A percentile compares a stretch with the other conserved stretches of the same genome.
Conservation (phyloP, 2,329 filamentous ascomycete species). For the Fusarium begoniae region DNA sequence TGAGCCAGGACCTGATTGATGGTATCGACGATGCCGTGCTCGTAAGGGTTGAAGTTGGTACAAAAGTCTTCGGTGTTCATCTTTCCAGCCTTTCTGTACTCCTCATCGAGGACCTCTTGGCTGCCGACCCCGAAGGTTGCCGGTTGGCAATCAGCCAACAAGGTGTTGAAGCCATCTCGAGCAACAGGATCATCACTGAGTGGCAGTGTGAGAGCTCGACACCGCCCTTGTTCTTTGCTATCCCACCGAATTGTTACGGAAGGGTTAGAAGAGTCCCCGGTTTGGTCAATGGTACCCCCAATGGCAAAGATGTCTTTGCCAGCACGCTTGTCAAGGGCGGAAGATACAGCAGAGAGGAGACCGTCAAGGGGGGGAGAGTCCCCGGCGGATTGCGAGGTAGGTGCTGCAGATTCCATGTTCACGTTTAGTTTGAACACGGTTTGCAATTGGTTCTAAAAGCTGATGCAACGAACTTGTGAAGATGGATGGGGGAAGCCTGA, state of each 20-base stretch:
- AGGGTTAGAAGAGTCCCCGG: rapidly evolving
- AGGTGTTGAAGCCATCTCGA: background rate
- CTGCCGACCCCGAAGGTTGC: constrained; percentile 59
- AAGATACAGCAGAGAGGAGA: background rate
- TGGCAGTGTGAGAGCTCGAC: too few relatives aligned
- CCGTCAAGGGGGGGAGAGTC: background rate
- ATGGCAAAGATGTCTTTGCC: constrained; percentile 19
- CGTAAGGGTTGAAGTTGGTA: constrained; percentile 61
- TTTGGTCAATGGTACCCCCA: background rate
- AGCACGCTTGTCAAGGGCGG: background rate
- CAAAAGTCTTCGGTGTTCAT: constrained; percentile 58
- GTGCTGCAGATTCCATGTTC: too few relatives aligned
- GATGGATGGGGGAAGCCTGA: background rate
- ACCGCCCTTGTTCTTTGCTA: rapidly evolving
- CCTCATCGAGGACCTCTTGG: constrained; percentile 59
- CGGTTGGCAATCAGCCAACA: constrained; percentile 40
- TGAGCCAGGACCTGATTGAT: constrained; percentile 58
- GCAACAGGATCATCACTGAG: too few relatives aligned
- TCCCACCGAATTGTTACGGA: constrained; percentile 1
- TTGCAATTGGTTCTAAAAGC: too few relatives aligned
- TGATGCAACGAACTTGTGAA: background rate
- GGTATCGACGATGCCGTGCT: constrained; percentile 60
- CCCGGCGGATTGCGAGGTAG: rapidly evolving
- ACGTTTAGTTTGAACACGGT: too few relatives aligned
- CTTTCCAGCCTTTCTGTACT: constrained; percentile 62